Evolutionary conservation across 2,329 filamentous ascomycete genomes (phyloP), one percentile per base, ranked within the genome.

Genomic region (Pestalotiopsis sp.): DNA sequence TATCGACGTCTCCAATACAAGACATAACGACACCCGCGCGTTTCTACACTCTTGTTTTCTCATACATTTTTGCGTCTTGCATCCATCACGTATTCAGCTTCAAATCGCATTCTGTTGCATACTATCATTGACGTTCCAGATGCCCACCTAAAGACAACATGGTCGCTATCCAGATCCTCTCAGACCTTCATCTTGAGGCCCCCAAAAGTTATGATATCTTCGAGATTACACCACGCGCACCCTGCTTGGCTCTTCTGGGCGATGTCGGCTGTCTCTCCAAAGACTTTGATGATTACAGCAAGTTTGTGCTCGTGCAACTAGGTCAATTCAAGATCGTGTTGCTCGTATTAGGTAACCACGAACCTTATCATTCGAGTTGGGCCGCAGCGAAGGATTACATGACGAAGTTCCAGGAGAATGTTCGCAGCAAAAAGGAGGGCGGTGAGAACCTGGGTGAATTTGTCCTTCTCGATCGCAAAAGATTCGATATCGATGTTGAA

Each of bases 321-420:
- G 41, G 56, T 2, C 77, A 82, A 6, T 90, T 89, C 71, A 74
- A 78, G 4, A 74, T 79, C 1, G 84, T 90, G 1, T 81, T 90
- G 56, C 80, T 88, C 39, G 79, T 90, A 0, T 75, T 84, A 0
- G 87, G 88, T 0, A 90, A 90, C 72, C 87, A 90, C 73, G 87
- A 90, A 73, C 80, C 86, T 0, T 89, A 85, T 70, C 73, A 77
- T 59, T 81, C 80, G 4, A 77, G 14, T 57, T 85, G 83, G 83
- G 57, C 72, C 2, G 69, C 74, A 0, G 75, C 78, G 0, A 74
- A 78, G 38, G 41, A 63, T 1, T 69, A 71, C 1, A 75, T 85
- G 14, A 70, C 70, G 31, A 68, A 23, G 0, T 82, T 84, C 45
- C 78, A 82, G 49, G 23, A 75, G 2, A 59, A 75, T 0, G 69